A percentile compares a stretch with the other conserved stretches of the same genome.
phyloP scores from a whole-genome alignment of 75 land plant species.

The Ceratopteris richardii region DNA sequence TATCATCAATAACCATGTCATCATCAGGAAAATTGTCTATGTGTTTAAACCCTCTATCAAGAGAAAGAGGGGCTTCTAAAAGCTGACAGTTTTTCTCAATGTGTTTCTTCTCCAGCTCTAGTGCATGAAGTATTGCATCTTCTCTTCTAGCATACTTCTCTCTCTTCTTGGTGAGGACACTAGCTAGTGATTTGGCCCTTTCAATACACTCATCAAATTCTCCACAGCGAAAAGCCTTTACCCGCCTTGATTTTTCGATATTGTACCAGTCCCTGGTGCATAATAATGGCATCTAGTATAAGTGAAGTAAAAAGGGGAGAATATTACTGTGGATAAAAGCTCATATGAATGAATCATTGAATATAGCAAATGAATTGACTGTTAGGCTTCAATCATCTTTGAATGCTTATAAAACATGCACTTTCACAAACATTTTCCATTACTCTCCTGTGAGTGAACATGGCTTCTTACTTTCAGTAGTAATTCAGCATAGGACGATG shows the following conservation, averaged over 20 bases:
- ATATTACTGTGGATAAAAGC: too few relatives aligned
- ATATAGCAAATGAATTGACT: too few relatives aligned
- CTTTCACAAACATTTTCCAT: too few relatives aligned
- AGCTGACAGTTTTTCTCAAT: slow-evolving; percentile 23
- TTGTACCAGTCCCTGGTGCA: slow-evolving; percentile 98
- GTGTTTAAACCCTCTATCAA: background rate
- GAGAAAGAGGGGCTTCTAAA: background rate
- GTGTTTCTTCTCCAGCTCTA: slow-evolving; percentile 66
- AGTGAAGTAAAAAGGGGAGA: too few relatives aligned
- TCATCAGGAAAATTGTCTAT: slow-evolving; percentile 4
- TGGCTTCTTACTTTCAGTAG: too few relatives aligned
- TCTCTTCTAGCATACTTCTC: slow-evolving; percentile 90
- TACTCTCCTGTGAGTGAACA: too few relatives aligned
- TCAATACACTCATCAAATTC: slow-evolving; percentile 81
- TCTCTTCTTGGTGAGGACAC: slow-evolving; percentile 63
- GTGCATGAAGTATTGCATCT: slow-evolving; percentile 94
- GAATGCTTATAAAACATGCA: too few relatives aligned
- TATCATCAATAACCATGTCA: background rate
- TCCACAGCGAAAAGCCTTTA: slow-evolving; percentile 84
- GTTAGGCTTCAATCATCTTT: too few relatives aligned
- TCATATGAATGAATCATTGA: too few relatives aligned
- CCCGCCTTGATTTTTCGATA: slow-evolving; percentile 84
- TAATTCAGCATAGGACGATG: too few relatives aligned
- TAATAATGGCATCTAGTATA: too few relatives aligned
- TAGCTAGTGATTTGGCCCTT: slow-evolving; percentile 58